Base-by-base conservation (phyloP, 257 asterid genomes). In the Gentiana macrophylla region DNA sequence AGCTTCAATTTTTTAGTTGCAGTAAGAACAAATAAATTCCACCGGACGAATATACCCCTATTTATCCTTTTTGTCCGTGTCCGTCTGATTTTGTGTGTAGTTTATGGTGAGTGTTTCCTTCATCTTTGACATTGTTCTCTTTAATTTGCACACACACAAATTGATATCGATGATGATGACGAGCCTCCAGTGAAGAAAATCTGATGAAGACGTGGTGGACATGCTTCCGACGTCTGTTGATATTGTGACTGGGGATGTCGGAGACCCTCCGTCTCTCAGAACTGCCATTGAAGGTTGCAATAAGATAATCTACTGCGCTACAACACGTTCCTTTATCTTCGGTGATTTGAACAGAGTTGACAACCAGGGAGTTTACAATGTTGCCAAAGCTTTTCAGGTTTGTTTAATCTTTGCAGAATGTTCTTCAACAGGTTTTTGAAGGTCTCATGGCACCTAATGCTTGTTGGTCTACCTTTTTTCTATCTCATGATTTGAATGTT, bases 361-460 rank as follows among this genome's bases (percentile, higher is more conserved):
- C 74, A 70, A 83, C 65, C 85, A 80, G n/a, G 98, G 98, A 41
- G 98, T 91, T 63, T 84, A 83, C 67, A 91, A 91, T 65, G 64
- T 91, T 57, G 84, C 94, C 70, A 91, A 91, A 75, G 88, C 95
- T 47, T 83, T 91, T 62, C 98, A 91, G 98, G 98, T 90, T 32
- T 66, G 41, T 2, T 8, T 0, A 24, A 47, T 1, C 34, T 35
- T 12, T 51, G 5, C 24, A 10, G 33, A 36, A 32, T 24, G 3
- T 45, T 56, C 8, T 37, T 15, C 35, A 24, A 3, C 37, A 34
- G n/a, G 53, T 6, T 3, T 13, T 43, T 32, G 15, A 37, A 15
- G 6, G 5, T 63, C 41, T 34, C 12, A 36, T 33, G 11, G 37
- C 46, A 43, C 4, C 4, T 32, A 8, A 7, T 53, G 52, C 62